phyloP scores from a whole-genome alignment of 345 rosid genomes.

The Mangifera indica region DNA sequence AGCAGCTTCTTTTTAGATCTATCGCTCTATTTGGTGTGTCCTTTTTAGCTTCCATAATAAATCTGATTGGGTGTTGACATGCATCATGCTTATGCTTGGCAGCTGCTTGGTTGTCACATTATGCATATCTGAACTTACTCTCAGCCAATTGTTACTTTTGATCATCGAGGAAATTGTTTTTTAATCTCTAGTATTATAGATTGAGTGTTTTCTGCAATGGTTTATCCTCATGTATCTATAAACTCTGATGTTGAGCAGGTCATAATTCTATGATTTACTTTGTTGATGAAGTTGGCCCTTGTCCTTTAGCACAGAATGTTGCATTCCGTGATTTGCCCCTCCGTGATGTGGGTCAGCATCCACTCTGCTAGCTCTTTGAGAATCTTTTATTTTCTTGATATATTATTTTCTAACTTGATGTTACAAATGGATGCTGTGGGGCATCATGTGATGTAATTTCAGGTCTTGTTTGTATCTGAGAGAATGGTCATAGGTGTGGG shows the following conservation, averaged over 20 bases:
- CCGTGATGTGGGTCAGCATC: constrained; percentile 99
- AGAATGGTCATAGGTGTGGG: constrained; percentile 92
- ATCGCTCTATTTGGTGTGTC: constrained; percentile 3
- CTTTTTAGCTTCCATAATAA: constrained; percentile 11
- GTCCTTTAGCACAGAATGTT: constrained; percentile 92
- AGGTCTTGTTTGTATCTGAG: constrained; percentile 94
- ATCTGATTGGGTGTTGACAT: constrained; percentile 5
- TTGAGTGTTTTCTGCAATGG: not conserved
- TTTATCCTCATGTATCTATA: constrained; percentile 24
- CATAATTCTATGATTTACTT: constrained; percentile 96
- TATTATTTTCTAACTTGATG: constrained; percentile 27
- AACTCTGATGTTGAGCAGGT: constrained; percentile 48
- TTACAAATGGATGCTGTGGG: constrained; percentile 11
- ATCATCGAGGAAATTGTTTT: not conserved
- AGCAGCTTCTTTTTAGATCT: not conserved
- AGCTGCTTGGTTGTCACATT: not conserved
- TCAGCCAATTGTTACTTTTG: not conserved
- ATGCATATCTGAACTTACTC: constrained; percentile 6
- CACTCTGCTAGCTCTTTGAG: constrained; percentile 46
- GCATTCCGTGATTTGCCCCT: constrained; percentile 94
- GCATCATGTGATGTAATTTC: constrained; percentile 20
- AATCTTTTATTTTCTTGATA: constrained; percentile 23
- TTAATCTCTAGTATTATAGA: not conserved
- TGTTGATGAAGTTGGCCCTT: constrained; percentile 96
- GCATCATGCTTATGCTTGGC: constrained; percentile 6